These are phyloP conservation scores for Ettlia oleoabundans DNA, from an alignment of 139 green algal genomes.

Conservation along the genomic window DNA sequence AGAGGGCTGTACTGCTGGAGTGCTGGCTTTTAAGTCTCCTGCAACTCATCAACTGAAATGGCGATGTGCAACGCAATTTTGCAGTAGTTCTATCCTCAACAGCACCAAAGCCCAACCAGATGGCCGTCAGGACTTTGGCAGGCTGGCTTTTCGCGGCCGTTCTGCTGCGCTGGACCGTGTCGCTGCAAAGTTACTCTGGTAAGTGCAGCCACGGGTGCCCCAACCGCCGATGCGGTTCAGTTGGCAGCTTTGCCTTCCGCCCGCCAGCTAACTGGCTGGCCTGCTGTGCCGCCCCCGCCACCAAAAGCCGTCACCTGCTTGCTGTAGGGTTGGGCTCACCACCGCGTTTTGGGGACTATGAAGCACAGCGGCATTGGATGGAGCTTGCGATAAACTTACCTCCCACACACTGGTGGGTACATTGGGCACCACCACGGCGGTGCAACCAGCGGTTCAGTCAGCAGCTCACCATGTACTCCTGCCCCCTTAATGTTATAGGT, in stretches of 20 bases:
- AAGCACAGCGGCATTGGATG: constrained; percentile 99
- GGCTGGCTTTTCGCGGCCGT: constrained; percentile 53
- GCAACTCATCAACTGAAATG: too few relatives aligned
- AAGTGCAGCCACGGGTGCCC: too few relatives aligned
- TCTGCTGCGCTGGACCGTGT: constrained; percentile 70
- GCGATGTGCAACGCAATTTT: too few relatives aligned
- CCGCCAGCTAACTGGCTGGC: not conserved
- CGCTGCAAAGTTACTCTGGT: constrained; percentile 86
- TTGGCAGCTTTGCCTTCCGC: not conserved
- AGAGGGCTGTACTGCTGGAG: too few relatives aligned
- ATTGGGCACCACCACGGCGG: not conserved
- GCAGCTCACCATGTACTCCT: not conserved
- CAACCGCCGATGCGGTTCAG: too few relatives aligned
- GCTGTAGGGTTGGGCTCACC: constrained; percentile 62
- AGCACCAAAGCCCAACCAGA: not conserved
- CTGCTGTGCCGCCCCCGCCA: not conserved
- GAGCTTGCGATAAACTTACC: constrained; percentile 89
- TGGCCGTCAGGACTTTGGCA: not conserved
- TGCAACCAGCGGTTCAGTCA: too few relatives aligned
- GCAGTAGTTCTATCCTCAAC: not conserved
- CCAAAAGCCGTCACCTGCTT: not conserved
- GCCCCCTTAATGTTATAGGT: constrained; percentile 41
- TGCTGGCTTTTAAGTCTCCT: too few relatives aligned
- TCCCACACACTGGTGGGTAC: constrained; percentile 78
- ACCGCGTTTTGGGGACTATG: constrained; percentile 96